These are phyloP conservation scores for Neonectria hederae DNA, from an alignment of 2,329 filamentous ascomycete species.

Conservation along the genomic window DNA sequence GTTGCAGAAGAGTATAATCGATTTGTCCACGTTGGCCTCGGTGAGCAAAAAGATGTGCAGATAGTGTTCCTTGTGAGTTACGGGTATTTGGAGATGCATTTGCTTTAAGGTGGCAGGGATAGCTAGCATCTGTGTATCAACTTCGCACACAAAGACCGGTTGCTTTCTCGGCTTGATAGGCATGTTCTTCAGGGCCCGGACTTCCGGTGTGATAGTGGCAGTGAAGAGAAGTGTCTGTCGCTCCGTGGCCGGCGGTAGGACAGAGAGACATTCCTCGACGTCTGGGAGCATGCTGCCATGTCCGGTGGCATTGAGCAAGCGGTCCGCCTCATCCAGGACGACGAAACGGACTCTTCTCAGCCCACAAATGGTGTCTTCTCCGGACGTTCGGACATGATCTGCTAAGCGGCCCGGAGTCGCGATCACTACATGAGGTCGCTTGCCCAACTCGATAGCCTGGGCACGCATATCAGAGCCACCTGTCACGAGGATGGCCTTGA, in stretches of 20 bases:
- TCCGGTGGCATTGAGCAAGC: constrained; percentile 77
- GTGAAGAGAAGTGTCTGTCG: constrained; percentile 97
- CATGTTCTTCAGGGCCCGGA: constrained; percentile 84
- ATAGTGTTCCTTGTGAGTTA: constrained; percentile 95
- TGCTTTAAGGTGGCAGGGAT: constrained; percentile 85
- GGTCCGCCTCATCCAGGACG: constrained; percentile 95
- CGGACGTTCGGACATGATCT: constrained; percentile 91
- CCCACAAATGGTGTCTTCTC: constrained; percentile 87
- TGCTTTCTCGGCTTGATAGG: constrained; percentile 74
- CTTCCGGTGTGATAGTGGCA: constrained; percentile 92
- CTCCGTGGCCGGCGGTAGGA: constrained; percentile 78
- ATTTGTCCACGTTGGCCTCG: constrained; percentile 76
- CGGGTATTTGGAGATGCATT: constrained; percentile 85
- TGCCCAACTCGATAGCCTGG: constrained; percentile 85
- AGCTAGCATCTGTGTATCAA: constrained; percentile 78
- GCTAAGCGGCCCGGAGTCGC: constrained; percentile 93
- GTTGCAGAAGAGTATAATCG: constrained; percentile 94
- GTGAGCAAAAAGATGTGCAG: constrained; percentile 89
- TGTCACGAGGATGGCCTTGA: constrained; percentile 90
- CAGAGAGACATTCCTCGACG: constrained; percentile 85
- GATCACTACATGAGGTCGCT: constrained; percentile 89
- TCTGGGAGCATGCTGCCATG: constrained; percentile 93
- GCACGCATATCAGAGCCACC: constrained; percentile 92
- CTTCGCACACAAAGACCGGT: constrained; percentile 88
- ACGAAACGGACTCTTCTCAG: constrained; percentile 83